Conservation (phyloP, 495 filamentous ascomycete genomes). For the Penicillium odoratum region DNA sequence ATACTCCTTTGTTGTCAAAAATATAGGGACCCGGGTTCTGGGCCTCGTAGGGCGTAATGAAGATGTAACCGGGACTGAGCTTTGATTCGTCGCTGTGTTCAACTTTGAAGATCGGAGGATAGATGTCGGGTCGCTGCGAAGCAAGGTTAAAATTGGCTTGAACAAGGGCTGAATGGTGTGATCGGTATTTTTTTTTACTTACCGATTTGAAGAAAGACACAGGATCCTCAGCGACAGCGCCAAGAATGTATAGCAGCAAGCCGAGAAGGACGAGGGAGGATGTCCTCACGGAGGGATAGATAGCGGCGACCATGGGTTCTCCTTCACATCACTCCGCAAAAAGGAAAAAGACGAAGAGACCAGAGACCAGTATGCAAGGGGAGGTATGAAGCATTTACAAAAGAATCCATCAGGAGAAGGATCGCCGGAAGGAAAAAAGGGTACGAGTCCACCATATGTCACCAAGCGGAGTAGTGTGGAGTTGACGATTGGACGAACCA, state of each 20-base stretch:
- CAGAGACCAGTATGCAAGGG: background rate
- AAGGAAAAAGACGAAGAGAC: slow-evolving; percentile 1
- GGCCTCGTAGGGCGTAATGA: slow-evolving; percentile 42
- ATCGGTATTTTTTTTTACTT: slow-evolving; percentile 4
- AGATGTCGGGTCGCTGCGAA: slow-evolving; percentile 43
- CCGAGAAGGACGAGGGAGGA: slow-evolving; percentile 15
- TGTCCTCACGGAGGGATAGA: slow-evolving; percentile 16
- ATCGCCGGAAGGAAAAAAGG: slow-evolving; percentile 1
- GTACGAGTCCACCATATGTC: slow-evolving; percentile 15
- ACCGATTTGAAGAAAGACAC: slow-evolving; percentile 33
- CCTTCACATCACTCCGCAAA: slow-evolving; percentile 23
- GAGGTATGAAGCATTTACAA: slow-evolving; percentile 3
- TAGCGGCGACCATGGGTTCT: slow-evolving; percentile 24
- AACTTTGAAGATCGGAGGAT: slow-evolving; percentile 34
- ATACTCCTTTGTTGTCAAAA: slow-evolving; percentile 45
- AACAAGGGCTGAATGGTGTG: slow-evolving; percentile 7
- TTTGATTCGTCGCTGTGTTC: slow-evolving; percentile 28
- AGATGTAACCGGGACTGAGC: slow-evolving; percentile 45
- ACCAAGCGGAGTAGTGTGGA: slow-evolving; percentile 2
- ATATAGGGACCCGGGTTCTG: slow-evolving; percentile 47
- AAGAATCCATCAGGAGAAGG: slow-evolving; percentile 9
- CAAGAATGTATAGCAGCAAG: slow-evolving; percentile 17
- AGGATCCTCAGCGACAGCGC: slow-evolving; percentile 17
- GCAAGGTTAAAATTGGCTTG: slow-evolving; percentile 1
- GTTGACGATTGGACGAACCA: slow-evolving; percentile 12